Percentiles rank a stretch among this genome's conserved stretches.
Evolutionary conservation across 2,329 filamentous ascomycete genomes (phyloP).

Genomic region (Clathrospora elynae): DNA sequence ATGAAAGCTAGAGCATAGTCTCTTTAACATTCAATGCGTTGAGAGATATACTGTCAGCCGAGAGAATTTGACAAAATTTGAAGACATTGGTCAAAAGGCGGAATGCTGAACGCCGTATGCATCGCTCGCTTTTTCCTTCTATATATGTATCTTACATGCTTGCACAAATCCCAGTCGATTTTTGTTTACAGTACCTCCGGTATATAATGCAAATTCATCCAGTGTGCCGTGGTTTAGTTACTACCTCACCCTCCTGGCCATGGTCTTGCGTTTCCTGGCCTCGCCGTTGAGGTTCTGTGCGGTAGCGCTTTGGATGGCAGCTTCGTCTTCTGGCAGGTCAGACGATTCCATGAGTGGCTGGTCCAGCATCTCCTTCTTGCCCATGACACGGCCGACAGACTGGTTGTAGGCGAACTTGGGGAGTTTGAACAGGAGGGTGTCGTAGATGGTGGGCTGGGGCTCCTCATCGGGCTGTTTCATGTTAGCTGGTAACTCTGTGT

Average conservation of each 20-base stretch:
- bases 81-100: too few species aligned
- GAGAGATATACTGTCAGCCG: too few species aligned
- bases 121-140: too few species aligned
- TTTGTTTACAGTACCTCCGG: too few species aligned
- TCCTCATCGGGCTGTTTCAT: constrained; percentile 74
- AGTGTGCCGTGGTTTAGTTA: too few species aligned
- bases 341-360: constrained; percentile 44
- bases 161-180: too few species aligned
- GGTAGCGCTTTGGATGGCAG: constrained; percentile 50
- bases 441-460: constrained; percentile 72
- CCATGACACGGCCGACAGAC: constrained; percentile 51
- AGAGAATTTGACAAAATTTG: too few species aligned
- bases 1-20: too few species aligned
- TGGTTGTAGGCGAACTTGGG: constrained; percentile 73
- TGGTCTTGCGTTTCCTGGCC: constrained; percentile 49
- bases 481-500: constrained; percentile 22
- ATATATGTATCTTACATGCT: too few species aligned
- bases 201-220: too few species aligned
- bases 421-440: constrained; percentile 81
- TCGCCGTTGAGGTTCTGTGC: constrained; percentile 54
- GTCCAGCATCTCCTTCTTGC: constrained; percentile 46
- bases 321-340: constrained; percentile 47
- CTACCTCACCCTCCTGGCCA: constrained; percentile 36
- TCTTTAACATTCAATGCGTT: too few species aligned
- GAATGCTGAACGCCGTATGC: too few species aligned